Base-by-base conservation (phyloP, 805 yeast genomes). In the Candida odintsovae region DNA sequence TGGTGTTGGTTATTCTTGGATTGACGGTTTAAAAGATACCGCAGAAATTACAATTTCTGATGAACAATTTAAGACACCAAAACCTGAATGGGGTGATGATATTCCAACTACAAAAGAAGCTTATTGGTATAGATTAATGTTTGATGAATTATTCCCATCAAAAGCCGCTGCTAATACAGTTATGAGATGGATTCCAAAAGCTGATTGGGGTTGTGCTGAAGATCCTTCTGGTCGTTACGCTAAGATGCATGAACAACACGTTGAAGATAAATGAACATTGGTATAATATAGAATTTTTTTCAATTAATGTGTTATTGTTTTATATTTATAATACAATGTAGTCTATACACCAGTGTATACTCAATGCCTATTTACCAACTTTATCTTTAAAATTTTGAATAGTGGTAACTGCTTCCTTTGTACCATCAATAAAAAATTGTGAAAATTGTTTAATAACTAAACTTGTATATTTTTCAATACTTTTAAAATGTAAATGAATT, bases 1-100 rank as follows among this genome's bases (percentile, higher is more conserved):
- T 64, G 99, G 99, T 71, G 99, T 94, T 50, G 99, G 99, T 54
- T 94, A 94, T 78, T 89, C 97, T 13, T 94, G 99, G 99, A 94
- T 94, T 63, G 99, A 94, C 68, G 90, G 95, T 47, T 80, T 94
- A 66, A 94, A 94, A 78, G 99, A 94, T 56, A 78, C 94, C 43
- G 98, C 99, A 51, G 95, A 90, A 70, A 77, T 76, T 58, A 77
- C 78, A 47, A 86, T 94, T 51, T 67, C 90, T 39, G 99, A 94
- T 65, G 99, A 90, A 73, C 83, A 89, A 72, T 78, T 94, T 56
- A 88, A 87, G 54, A 75, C 76, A 65, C 97, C 97, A 60, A 90
- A 89, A 75, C 81, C 96, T 20, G 89, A 89, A 64, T 94, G 99
- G 99, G 98, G 98, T 50, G 71, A 63, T 52, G 99, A 94, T 66